Percentiles rank a stretch among this genome's conserved stretches.
phyloP scores from a whole-genome alignment of 495 filamentous ascomycete species.

The Trichocladium uniseriatum region DNA sequence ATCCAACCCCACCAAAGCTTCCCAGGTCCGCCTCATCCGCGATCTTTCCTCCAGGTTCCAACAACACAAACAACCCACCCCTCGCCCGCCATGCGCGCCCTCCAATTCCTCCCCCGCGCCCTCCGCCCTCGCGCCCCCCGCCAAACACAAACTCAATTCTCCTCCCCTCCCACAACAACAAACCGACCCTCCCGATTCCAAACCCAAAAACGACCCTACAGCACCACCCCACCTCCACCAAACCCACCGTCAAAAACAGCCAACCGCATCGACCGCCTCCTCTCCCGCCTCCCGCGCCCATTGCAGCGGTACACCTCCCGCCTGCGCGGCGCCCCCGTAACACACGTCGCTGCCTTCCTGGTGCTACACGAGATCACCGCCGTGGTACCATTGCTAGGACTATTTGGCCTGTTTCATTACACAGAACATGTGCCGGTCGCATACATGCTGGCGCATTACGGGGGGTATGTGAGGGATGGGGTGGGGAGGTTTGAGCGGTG shows the following conservation, averaged over 20 bases:
- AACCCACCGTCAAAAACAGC: not conserved
- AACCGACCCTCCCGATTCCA: too few relatives aligned
- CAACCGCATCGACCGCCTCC: constrained; percentile 42
- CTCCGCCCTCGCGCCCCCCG: not conserved
- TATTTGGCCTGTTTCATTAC: constrained; percentile 71
- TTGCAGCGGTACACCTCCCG: constrained; percentile 57
- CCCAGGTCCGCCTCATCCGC: too few relatives aligned
- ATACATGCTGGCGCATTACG: constrained; percentile 33
- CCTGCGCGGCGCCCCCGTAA: constrained; percentile 64
- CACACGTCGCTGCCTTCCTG: constrained; percentile 78
- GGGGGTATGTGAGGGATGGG: constrained; percentile 35
- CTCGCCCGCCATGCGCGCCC: not conserved
- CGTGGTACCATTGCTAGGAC: constrained; percentile 63
- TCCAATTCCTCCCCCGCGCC: not conserved
- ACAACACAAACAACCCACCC: not conserved
- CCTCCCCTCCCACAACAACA: too few relatives aligned
- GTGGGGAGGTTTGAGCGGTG: constrained; percentile 36
- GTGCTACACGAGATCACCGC: constrained; percentile 89
- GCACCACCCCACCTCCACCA: not conserved
- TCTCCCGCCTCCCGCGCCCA: constrained; percentile 45
- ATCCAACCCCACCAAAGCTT: not conserved
- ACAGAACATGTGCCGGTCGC: constrained; percentile 50
- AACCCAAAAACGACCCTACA: too few relatives aligned
- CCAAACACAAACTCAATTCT: too few relatives aligned
- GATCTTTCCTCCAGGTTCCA: too few relatives aligned